Percentiles rank a stretch among this genome's conserved stretches.
Conservation (phyloP, 371 early-diverging fungal species). For the Sporodiniella umbellata region DNA sequence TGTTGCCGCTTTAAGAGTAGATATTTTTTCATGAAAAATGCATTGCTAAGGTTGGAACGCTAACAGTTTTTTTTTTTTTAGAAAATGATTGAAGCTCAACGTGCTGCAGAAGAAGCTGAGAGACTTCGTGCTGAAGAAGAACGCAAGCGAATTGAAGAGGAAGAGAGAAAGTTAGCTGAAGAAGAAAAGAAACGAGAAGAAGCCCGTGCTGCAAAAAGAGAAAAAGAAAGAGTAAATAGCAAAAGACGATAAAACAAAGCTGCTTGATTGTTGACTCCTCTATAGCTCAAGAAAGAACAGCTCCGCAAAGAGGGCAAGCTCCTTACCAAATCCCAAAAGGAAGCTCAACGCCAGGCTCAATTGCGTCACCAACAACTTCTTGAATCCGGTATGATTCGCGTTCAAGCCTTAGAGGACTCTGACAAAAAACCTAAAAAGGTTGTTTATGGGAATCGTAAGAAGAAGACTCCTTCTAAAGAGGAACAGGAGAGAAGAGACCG, state of each 20-base stretch:
- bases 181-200: slow-evolving; percentile 49
- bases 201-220: slow-evolving; percentile 41
- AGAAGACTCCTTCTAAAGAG: slow-evolving; percentile 52
- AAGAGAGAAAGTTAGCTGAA: slow-evolving; percentile 34
- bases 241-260: neutral
- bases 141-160: slow-evolving; percentile 40
- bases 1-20: slow-evolving; percentile 50
- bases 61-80: slow-evolving; percentile 3
- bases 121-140: slow-evolving; percentile 36
- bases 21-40: slow-evolving; percentile 1
- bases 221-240: slow-evolving; percentile 31
- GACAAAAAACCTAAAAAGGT: slow-evolving; percentile 42
- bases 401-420: slow-evolving; percentile 67
- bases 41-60: neutral
- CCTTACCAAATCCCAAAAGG: slow-evolving; percentile 91
- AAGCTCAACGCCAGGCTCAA: slow-evolving; percentile 72
- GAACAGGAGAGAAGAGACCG: slow-evolving; percentile 31
- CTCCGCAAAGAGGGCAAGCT: slow-evolving; percentile 90
- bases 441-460: slow-evolving; percentile 49
- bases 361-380: slow-evolving; percentile 78
- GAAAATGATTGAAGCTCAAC: slow-evolving; percentile 52
- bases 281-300: slow-evolving; percentile 80
- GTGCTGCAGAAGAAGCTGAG: slow-evolving; percentile 51
- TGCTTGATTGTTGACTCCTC: neutral
- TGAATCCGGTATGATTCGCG: slow-evolving; percentile 70